phyloP scores from a whole-genome alignment of 2,329 filamentous ascomycete species.

The Phyllachora maydis region DNA sequence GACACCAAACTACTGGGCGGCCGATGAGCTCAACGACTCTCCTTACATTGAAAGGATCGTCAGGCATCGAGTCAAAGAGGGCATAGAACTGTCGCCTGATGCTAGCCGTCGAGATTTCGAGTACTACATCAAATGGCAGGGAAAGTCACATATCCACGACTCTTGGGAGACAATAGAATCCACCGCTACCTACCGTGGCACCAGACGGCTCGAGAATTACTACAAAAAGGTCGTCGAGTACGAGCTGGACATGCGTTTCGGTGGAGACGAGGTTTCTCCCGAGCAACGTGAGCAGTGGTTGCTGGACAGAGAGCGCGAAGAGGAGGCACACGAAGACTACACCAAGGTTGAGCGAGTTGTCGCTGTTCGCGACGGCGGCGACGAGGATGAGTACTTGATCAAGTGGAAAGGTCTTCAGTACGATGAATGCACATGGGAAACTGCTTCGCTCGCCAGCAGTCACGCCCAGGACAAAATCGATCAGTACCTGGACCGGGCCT shows the following conservation, averaged over 20 bases:
- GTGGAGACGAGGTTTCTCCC: constrained; percentile 52
- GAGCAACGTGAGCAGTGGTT: constrained; percentile 88
- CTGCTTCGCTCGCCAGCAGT: constrained; percentile 49
- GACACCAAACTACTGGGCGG: constrained; percentile 50
- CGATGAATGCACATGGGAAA: constrained; percentile 89
- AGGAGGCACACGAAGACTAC: constrained; percentile 75
- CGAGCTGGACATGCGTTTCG: constrained; percentile 58
- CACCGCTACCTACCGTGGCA: constrained; percentile 60
- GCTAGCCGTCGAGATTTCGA: constrained; percentile 59
- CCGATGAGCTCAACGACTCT: constrained; percentile 52
- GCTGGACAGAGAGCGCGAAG: constrained; percentile 79
- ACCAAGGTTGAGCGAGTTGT: constrained; percentile 89
- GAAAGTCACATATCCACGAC: constrained; percentile 83
- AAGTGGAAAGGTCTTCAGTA: constrained; percentile 96
- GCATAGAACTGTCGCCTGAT: constrained; percentile 34
- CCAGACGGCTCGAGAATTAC: constrained; percentile 87
- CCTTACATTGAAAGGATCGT: constrained; percentile 84
- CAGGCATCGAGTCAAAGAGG: constrained; percentile 63
- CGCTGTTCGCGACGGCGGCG: constrained; percentile 58
- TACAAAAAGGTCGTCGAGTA: constrained; percentile 64
- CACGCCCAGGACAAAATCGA: constrained; percentile 82
- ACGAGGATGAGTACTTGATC: constrained; percentile 72
- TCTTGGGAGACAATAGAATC: constrained; percentile 76
- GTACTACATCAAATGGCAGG: constrained; percentile 91
- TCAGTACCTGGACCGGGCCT: constrained; percentile 67